Evolutionary conservation across 257 asterid genomes (phyloP), one percentile per base, ranked within the genome.

Genomic region (Paulownia fortunei): DNA sequence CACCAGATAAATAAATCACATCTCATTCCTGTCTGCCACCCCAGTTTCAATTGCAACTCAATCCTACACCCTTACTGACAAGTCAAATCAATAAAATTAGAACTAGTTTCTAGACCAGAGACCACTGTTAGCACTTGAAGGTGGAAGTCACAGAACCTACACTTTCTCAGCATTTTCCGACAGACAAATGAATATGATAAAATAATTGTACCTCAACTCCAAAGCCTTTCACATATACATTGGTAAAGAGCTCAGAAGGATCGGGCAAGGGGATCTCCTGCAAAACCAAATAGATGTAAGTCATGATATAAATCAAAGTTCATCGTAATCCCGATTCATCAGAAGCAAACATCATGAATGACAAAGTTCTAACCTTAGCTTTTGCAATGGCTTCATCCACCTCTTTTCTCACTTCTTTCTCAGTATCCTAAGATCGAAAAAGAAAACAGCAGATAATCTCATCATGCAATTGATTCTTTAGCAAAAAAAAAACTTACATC

Each of bases 311-410:
- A 32, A 62, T 30, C 55, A 39, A 63, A 32, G 36, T 55, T 44
- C 37, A 65, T n/a, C 4, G 8, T 56, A 23, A 23, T 51, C 26
- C 0, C 49, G 30, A 73, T 54, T 42, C 54, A 6, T 74, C 37
- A 46, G 21, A 36, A 16, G 30, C 41, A 27, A 76, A 62, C 46
- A 54, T 18, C 26, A 19, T 42, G 16, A 70, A 62, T 24, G 36
- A 16, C 23, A 15, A 19, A 52, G 13, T 81, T 72, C 86, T 46
- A 76, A 89, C 97, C 97, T 91, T 91, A 18, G 97, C 97, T 86
- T 89, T 84, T n/a, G 93, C 91, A 56, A 88, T 87, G 82, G 92
- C 94, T 59, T 89, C 91, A 78, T 91, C 97, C 49, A 91, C 94
- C 76, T 85, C 80, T 80, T 91, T 88, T 56, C 92, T 86, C 52